These are phyloP conservation scores for Malassezia furfur DNA, from an alignment of 1,284 basidiomycete species.

Conservation along the genomic window DNA sequence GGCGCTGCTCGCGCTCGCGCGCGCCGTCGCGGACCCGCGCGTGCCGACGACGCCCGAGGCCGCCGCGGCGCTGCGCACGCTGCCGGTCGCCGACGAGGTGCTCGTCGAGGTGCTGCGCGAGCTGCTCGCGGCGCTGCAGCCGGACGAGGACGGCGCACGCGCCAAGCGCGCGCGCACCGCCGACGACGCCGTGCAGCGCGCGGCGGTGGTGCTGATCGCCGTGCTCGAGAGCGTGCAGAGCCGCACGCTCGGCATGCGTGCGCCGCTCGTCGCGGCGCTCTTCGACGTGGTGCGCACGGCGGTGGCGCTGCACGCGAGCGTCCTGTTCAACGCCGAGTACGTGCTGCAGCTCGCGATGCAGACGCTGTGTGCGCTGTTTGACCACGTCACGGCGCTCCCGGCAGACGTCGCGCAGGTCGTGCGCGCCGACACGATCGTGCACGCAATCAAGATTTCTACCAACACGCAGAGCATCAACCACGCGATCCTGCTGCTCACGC, in stretches of 20 bases:
- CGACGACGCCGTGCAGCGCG: slow-evolving; percentile 23
- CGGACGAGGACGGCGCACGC: slow-evolving; percentile 52
- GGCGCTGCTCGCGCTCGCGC: slow-evolving; percentile 53
- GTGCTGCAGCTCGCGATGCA: slow-evolving; percentile 72
- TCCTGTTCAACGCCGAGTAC: slow-evolving; percentile 66
- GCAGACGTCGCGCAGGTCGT: slow-evolving; percentile 29
- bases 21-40: slow-evolving; percentile 25
- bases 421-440: slow-evolving; percentile 38
- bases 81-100: slow-evolving; percentile 49
- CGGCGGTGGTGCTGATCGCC: slow-evolving; percentile 39
- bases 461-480: slow-evolving; percentile 94
- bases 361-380: slow-evolving; percentile 59
- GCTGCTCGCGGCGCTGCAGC: slow-evolving; percentile 53
- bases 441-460: slow-evolving; percentile 53
- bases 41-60: slow-evolving; percentile 22
- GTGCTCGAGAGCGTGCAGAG: slow-evolving; percentile 65
- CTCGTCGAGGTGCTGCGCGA: slow-evolving; percentile 58
- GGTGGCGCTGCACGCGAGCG: slow-evolving; percentile 53
- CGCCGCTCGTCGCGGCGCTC: slow-evolving; percentile 63
- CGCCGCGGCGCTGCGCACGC: slow-evolving; percentile 22
- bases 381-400: slow-evolving; percentile 23
- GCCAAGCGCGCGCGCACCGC: slow-evolving; percentile 27
- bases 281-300: slow-evolving; percentile 66
- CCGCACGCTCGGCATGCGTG: slow-evolving; percentile 58
- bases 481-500: slow-evolving; percentile 78